Percentiles rank a stretch among this genome's conserved stretches.
These are phyloP conservation scores for Gyromitra esculenta DNA, from an alignment of 2,329 filamentous ascomycete species.

Conservation along the genomic window DNA sequence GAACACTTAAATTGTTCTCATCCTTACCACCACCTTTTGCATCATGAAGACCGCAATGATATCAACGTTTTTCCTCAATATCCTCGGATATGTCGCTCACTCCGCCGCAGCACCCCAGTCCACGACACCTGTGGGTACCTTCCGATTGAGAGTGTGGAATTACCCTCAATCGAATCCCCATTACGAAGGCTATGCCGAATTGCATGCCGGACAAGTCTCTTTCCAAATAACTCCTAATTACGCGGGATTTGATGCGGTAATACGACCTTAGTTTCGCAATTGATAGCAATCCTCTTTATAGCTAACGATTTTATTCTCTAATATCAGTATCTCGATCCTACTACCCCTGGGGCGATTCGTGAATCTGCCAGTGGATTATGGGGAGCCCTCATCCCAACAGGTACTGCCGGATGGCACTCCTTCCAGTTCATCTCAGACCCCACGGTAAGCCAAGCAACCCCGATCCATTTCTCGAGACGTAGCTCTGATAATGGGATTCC, in stretches of 20 bases:
- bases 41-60: slow-evolving; percentile 6
- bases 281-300: not conserved
- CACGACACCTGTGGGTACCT: not conserved
- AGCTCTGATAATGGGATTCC: not conserved
- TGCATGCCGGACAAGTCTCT: slow-evolving; percentile 6
- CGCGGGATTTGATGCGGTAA: slow-evolving; percentile 30
- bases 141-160: slow-evolving; percentile 18
- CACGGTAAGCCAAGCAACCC: not conserved
- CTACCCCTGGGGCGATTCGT: slow-evolving; percentile 13
- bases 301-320: not conserved
- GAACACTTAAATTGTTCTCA: not conserved
- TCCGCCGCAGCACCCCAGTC: not conserved
- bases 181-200: slow-evolving; percentile 9
- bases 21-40: not conserved
- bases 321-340: slow-evolving; percentile 14
- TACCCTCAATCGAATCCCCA: not conserved
- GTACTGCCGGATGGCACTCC: slow-evolving; percentile 5
- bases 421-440: slow-evolving; percentile 20
- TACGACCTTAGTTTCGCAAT: not conserved
- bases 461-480: too few species aligned
- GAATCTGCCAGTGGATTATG: slow-evolving; percentile 11
- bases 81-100: slow-evolving; percentile 2
- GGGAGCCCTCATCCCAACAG: slow-evolving; percentile 14
- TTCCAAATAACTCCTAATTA: slow-evolving; percentile 5
- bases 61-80: not conserved